Evolutionary conservation across 352 stramenopile species (phyloP).

Genomic region (Phytophthora hibernalis): DNA sequence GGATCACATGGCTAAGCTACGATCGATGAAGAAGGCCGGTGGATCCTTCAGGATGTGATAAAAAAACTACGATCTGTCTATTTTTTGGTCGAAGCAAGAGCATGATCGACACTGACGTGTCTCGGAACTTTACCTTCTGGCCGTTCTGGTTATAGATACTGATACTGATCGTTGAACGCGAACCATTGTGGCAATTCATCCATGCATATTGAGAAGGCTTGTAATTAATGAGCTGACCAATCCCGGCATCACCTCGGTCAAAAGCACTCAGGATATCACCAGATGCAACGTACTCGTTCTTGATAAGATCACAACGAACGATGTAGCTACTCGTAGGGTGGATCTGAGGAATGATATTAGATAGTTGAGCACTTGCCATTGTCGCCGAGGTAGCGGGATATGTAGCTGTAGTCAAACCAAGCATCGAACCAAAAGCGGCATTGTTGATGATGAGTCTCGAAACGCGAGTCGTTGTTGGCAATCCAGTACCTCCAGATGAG

Average conservation of each 20-base stretch:
- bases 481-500: constrained; percentile 6
- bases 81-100: constrained; percentile 16
- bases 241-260: constrained; percentile 11
- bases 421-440: constrained; percentile 8
- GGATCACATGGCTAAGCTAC: constrained; percentile 14
- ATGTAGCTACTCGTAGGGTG: constrained; percentile 16
- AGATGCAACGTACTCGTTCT: too few relatives aligned
- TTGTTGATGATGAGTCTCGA: constrained; percentile 13
- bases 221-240: constrained; percentile 10
- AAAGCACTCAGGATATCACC: constrained; percentile 19
- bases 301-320: constrained; percentile 26
- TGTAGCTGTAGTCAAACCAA: constrained; percentile 6
- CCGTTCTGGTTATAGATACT: constrained; percentile 27
- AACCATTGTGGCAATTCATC: constrained; percentile 16
- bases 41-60: constrained; percentile 1
- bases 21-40: constrained; percentile 1
- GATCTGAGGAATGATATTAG: constrained; percentile 22
- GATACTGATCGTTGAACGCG: constrained; percentile 10
- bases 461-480: constrained; percentile 13
- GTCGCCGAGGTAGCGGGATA: constrained; percentile 3
- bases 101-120: constrained; percentile 18
- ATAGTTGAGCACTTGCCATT: constrained; percentile 9
- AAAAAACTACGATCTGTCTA: too few relatives aligned
- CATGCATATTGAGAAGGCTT: constrained; percentile 20
- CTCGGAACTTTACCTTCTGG: constrained; percentile 6